Conservation (phyloP, 768 basidiomycete species). For the Zangia roseola region DNA sequence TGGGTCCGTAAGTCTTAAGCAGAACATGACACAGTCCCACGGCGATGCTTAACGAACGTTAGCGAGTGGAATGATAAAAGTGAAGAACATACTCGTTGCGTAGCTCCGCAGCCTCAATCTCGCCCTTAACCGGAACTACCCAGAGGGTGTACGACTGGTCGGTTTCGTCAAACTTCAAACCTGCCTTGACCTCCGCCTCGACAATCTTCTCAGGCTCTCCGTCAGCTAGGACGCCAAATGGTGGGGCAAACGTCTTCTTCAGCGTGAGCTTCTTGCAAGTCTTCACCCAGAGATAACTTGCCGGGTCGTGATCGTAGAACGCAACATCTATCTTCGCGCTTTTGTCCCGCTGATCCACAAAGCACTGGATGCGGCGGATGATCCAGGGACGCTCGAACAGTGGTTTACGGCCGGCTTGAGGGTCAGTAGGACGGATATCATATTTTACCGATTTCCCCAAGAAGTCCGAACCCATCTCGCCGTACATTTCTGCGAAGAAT, state of each 20-base stretch:
- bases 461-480: conserved; percentile 10
- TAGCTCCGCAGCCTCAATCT: neutral
- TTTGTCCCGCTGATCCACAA: conserved; percentile 13
- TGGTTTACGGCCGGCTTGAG: neutral
- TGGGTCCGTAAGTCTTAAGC: conserved; percentile 10
- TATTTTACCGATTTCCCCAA: conserved; percentile 9
- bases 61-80: neutral
- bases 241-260: conserved; percentile 12
- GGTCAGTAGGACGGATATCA: neutral
- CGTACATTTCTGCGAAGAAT: conserved; percentile 9
- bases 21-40: conserved; percentile 10
- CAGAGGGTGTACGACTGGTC: conserved; percentile 4
- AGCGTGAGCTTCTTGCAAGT: conserved; percentile 3
- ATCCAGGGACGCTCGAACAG: neutral
- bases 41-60: conserved; percentile 5
- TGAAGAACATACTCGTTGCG: conserved; percentile 7
- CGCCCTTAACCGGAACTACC: neutral
- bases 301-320: neutral
- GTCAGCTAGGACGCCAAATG: neutral
- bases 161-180: neutral
- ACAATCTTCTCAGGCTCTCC: neutral
- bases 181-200: conserved; percentile 1
- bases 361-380: conserved; percentile 6
- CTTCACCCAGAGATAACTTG: neutral
- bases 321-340: neutral